phyloP scores from a whole-genome alignment of 2,329 filamentous ascomycete genomes.

The Stylonectria norvegica region DNA sequence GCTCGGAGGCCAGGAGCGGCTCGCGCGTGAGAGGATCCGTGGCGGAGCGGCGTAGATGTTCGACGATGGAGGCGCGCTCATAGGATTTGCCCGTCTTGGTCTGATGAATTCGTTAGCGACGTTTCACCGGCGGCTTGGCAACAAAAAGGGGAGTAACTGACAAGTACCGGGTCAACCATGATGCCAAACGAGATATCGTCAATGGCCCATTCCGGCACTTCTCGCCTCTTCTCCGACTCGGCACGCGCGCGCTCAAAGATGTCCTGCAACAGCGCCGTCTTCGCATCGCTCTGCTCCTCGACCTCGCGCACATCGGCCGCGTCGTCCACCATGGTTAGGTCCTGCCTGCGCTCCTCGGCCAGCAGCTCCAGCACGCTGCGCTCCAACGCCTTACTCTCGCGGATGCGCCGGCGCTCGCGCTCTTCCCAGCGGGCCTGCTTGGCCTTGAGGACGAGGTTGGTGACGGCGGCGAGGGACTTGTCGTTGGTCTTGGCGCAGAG shows the following conservation, averaged over 20 bases:
- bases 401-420: constrained; percentile 59
- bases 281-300: constrained; percentile 44
- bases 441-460: constrained; percentile 68
- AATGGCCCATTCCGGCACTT: constrained; percentile 72
- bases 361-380: constrained; percentile 55
- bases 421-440: constrained; percentile 86
- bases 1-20: constrained; percentile 62
- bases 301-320: constrained; percentile 50
- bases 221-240: constrained; percentile 45
- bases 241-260: constrained; percentile 52
- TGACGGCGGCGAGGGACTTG: constrained; percentile 67
- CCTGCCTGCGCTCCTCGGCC: constrained; percentile 42
- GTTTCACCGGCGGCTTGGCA: neutral
- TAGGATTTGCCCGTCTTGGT: constrained; percentile 88
- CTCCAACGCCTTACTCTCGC: constrained; percentile 57
- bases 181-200: constrained; percentile 73
- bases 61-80: constrained; percentile 78
- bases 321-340: constrained; percentile 38
- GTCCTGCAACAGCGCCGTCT: constrained; percentile 41
- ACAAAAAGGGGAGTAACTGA: constrained; percentile 30
- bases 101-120: constrained; percentile 34
- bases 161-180: constrained; percentile 67
- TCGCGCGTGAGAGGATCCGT: constrained; percentile 84
- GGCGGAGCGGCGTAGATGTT: constrained; percentile 72
- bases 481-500: constrained; percentile 62